Evolutionary conservation across 148 eudicot species (phyloP).

Genomic region (Selenicereus undatus): DNA sequence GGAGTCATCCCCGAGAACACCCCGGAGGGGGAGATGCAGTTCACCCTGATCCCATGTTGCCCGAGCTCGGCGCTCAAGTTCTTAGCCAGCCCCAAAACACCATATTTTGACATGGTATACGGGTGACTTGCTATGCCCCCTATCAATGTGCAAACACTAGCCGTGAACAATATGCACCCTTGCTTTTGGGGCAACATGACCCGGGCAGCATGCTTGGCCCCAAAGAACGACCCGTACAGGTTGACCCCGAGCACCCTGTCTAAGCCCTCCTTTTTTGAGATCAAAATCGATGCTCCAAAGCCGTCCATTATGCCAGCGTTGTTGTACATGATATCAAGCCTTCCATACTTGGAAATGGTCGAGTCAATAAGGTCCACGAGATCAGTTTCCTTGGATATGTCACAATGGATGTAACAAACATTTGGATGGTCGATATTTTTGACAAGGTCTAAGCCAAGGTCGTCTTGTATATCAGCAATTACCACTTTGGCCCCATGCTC

Average conservation of each 20-base stretch:
- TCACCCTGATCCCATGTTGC: conserved; percentile 47
- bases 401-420: conserved; percentile 44
- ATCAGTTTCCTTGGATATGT: conserved; percentile 40
- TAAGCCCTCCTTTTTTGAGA: conserved; percentile 22
- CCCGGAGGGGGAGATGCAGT: conserved; percentile 49
- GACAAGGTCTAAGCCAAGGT: conserved; percentile 39
- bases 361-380: conserved; percentile 23
- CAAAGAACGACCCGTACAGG: conserved; percentile 42
- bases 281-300: conserved; percentile 26
- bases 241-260: conserved; percentile 38
- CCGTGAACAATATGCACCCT: conserved; percentile 50
- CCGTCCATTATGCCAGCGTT: conserved; percentile 38
- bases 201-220: conserved; percentile 58
- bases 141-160: conserved; percentile 34
- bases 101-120: conserved; percentile 43
- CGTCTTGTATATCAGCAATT: conserved; percentile 55
- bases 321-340: conserved; percentile 49
- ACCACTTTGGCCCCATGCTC: conserved; percentile 71
- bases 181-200: conserved; percentile 38
- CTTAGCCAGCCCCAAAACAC: conserved; percentile 37
- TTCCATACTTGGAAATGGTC: conserved; percentile 29
- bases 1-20: conserved; percentile 33
- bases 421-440: conserved; percentile 33
- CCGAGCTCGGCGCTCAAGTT: conserved; percentile 44
- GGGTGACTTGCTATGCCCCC: conserved; percentile 37